Evolutionary conservation across 768 basidiomycete genomes (phyloP).

Genomic region (Coprinellus micaceus): DNA sequence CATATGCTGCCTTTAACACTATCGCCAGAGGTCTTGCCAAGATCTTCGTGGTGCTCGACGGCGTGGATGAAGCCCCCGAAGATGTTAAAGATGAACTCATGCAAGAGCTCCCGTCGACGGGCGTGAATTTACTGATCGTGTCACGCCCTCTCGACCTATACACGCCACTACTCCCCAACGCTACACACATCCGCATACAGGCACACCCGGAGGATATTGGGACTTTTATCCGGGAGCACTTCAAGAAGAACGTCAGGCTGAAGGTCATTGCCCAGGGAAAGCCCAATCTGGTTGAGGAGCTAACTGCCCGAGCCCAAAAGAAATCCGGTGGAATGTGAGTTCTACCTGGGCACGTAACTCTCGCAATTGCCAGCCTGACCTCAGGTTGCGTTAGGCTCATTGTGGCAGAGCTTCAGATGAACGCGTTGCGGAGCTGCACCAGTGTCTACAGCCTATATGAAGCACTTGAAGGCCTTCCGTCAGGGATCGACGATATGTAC

Average conservation of each 20-base stretch:
- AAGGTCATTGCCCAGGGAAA: background rate
- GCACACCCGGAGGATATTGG: constrained; percentile 1
- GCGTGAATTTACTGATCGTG: background rate
- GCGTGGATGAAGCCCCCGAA: background rate
- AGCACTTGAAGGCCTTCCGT: background rate
- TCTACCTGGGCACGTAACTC: background rate
- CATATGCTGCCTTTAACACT: background rate
- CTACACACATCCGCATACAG: background rate
- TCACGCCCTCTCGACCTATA: background rate
- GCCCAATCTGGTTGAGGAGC: background rate
- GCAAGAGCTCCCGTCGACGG: background rate
- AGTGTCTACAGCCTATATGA: background rate
- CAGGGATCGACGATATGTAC: background rate
- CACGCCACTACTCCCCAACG: background rate
- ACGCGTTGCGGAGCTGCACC: background rate
- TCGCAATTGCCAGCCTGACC: background rate
- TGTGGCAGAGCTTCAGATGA: background rate
- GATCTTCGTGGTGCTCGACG: background rate
- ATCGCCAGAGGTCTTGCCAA: background rate
- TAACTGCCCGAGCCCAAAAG: background rate
- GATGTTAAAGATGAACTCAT: constrained; percentile 1
- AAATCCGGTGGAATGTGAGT: background rate
- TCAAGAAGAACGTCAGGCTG: background rate
- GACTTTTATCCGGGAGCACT: background rate
- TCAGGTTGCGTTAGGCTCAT: background rate